Base-by-base conservation (phyloP, 495 filamentous ascomycete species). In the Hapsidospora chrysogenum region DNA sequence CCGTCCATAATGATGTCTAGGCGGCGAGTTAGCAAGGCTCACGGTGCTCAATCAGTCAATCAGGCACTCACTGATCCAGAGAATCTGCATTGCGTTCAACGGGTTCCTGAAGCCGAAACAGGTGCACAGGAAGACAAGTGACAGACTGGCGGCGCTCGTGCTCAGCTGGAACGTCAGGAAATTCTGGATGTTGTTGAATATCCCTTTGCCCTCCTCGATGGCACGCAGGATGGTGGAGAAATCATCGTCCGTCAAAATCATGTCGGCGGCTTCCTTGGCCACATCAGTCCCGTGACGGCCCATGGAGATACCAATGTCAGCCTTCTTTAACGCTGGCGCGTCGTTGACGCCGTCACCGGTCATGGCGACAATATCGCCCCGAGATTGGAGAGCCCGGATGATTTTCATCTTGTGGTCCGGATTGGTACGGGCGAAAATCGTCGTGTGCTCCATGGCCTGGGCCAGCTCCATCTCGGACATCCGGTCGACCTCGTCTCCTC, bases 171-270 rank as follows among this genome's bases (percentile, higher is more conserved):
- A 97, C 0, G 89, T 97, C 37, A 97, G 72, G 57, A 97, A 97
- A 50, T 97, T 97, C 53, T 97, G 89, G 41, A 97, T 95, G 57
- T 97, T 97, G 63, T 92, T 92, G 58, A 97, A 97, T 43, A 97
- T 97, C 21, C 83, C 89, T 54, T 97, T 97, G 50, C 89, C 92
- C 57, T 97, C 89, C 52, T 97, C 89, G 47, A 97, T 96, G 27
- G 89, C 92, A 33, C 72, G 80, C 4, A 97, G 65, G 42, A 97
- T 97, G 3, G 89, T 97, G 13, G 87, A 92, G 51, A 97, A 97
- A 53, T 96, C 84, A 48, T 97, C 89, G 49, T 96, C 86, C 0
- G 87, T 95, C 36, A 97, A 58, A 46, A 97, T 96, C 89, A 97
- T 97, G 51, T 97, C 89, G n/a, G 92, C 84, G 21, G 89, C 89